Evolutionary conservation across 768 basidiomycete genomes (phyloP), one percentile per base, ranked within the genome.

Genomic region (Royoungia palumana): DNA sequence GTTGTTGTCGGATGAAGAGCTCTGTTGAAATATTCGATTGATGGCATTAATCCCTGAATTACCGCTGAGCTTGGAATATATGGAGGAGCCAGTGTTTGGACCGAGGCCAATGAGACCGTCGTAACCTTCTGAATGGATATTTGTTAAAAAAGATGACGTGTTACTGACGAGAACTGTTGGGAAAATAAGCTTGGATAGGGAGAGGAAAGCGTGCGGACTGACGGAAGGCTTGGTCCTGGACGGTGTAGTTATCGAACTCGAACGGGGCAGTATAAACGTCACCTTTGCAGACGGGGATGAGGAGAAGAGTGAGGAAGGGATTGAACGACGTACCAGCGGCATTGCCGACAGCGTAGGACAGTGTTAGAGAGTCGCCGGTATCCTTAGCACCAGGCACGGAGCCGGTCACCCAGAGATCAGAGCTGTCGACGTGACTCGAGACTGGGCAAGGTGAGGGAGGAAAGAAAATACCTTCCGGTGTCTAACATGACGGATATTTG

Each of bases 91-190:
- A 21, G 76, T 66, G 69, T 87, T 87, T 25, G 87, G 87, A n/a
- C 88, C 88, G 16, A 90, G 77, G 20, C 88, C 88, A 24, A 90
- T 70, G 17, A 90, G 78, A 35, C 88, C 88, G 48, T 82, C 76
- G 55, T 81, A 85, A 0, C 81, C 84, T 59, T 86, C 78, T 3
- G 74, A 41, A 30, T 75, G 67, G 59, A 85, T 81, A 56, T 87
- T 67, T 14, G 75, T 66, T 5, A 84, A 79, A 64, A 90, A 88
- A 10, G 77, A 72, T 37, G 78, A 79, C 5, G 82, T 79, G 56
- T 88, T 74, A 2, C 71, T 59, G 28, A 87, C 87, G 22, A 82
- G 72, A 34, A 89, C 87, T 88, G 56, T 57, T 35, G 22, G 13
- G 0, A 16, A 35, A 34, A 19, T 53, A 17, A 45, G 46, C 16